Percentiles rank a stretch among this genome's conserved stretches.
These are phyloP conservation scores for Osmanthus fragrans DNA, from an alignment of 257 asterid species.

Conservation along the genomic window DNA sequence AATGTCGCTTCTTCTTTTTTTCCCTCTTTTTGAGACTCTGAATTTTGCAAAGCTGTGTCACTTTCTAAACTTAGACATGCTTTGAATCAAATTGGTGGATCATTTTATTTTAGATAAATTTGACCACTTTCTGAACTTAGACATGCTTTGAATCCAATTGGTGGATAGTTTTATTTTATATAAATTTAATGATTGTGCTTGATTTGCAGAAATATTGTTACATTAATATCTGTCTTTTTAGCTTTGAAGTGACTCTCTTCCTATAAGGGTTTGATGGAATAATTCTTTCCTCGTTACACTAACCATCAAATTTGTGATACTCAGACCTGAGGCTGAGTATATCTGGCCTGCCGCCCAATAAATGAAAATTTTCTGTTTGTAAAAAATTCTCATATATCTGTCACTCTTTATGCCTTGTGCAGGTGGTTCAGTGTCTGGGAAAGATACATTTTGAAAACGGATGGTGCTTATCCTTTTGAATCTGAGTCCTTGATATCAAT, in stretches of 20 bases:
- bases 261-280: neutral
- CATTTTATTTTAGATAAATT: neutral
- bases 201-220: neutral
- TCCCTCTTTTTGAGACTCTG: neutral
- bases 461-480: slow-evolving; percentile 46
- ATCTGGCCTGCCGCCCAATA: neutral
- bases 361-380: neutral
- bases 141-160: neutral
- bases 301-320: neutral
- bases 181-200: neutral
- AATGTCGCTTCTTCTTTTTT: neutral
- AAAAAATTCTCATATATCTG: slow-evolving; percentile 8
- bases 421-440: slow-evolving; percentile 95
- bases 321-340: neutral
- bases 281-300: neutral
- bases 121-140: neutral
- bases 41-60: neutral
- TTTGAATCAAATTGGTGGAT: neutral
- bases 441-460: slow-evolving; percentile 62
- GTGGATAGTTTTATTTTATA: neutral
- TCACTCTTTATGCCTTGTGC: slow-evolving; percentile 19
- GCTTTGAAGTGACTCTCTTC: neutral
- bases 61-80: neutral
- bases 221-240: neutral
- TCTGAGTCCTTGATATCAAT: slow-evolving; percentile 33